phyloP scores from a whole-genome alignment of 495 filamentous ascomycete species.

The Talaromyces borbonicus region DNA sequence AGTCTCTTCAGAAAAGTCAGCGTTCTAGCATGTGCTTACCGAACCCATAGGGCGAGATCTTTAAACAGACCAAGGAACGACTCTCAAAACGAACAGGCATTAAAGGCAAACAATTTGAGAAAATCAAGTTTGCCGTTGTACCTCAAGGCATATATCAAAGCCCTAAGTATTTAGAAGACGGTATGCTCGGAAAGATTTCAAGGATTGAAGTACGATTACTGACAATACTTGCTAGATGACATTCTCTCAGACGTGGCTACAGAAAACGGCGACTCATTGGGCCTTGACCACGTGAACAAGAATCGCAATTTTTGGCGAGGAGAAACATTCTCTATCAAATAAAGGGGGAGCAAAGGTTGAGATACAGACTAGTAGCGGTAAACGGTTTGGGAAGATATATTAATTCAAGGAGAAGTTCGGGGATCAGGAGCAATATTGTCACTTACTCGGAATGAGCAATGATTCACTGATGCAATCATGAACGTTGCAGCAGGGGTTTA shows the following conservation, averaged over 20 bases:
- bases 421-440: no score
- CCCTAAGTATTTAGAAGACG: constrained; percentile 77
- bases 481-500: no score
- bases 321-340: constrained; percentile 62
- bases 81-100: constrained; percentile 83
- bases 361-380: no score
- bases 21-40: neutral
- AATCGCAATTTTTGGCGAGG: constrained; percentile 46
- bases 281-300: constrained; percentile 85
- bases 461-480: no score
- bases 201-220: constrained; percentile 1
- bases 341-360: no score
- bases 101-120: constrained; percentile 97
- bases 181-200: constrained; percentile 42
- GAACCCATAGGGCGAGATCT: constrained; percentile 60
- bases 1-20: constrained; percentile 16
- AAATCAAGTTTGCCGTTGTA: constrained; percentile 90
- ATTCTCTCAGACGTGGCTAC: constrained; percentile 64
- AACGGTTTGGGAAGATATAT: neutral
- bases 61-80: constrained; percentile 83
- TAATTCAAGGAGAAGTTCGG: no score
- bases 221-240: constrained; percentile 52
- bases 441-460: no score
- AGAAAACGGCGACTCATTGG: constrained; percentile 67
- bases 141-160: constrained; percentile 58